Evolutionary conservation across 116 monocot genomes (phyloP).

Genomic region (Dioscorea cayenensis): DNA sequence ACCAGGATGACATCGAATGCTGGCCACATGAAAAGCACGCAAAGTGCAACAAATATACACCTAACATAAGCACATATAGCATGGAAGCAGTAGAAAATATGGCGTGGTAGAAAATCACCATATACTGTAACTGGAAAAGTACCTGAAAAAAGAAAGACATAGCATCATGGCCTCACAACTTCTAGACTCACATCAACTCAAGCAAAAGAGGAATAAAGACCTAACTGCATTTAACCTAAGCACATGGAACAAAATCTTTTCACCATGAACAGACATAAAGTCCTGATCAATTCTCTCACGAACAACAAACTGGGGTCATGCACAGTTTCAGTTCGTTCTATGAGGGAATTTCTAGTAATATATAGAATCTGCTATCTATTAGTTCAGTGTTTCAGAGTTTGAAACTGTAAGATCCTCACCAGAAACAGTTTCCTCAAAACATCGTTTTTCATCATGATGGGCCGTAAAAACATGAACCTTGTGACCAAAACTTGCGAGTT

Average conservation of each 20-base stretch:
- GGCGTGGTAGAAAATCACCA: constrained; percentile 89
- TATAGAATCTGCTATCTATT: background rate
- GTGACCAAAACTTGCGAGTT: constrained; percentile 75
- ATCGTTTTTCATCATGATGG: constrained; percentile 81
- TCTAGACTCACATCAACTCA: background rate
- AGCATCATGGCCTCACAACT: background rate
- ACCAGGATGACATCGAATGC: constrained; percentile 74
- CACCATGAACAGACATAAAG: background rate
- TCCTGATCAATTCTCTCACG: background rate
- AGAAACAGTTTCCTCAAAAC: constrained; percentile 85
- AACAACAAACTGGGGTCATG: background rate
- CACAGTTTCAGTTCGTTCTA: background rate
- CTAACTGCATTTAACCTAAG: background rate
- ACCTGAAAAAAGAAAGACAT: constrained; percentile 42
- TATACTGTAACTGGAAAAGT: constrained; percentile 73
- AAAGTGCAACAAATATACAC: constrained; percentile 82
- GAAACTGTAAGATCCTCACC: constrained; percentile 38
- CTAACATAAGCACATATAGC: constrained; percentile 88
- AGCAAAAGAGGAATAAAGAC: background rate
- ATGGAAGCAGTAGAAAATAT: constrained; percentile 83
- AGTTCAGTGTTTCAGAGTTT: background rate
- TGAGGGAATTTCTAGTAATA: background rate
- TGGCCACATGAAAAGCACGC: constrained; percentile 72
- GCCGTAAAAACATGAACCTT: constrained; percentile 84
- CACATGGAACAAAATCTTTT: background rate